Evolutionary conservation across 352 stramenopile genomes (phyloP), one percentile per base, ranked within the genome.

Genomic region (Phytophthora hybrid): DNA sequence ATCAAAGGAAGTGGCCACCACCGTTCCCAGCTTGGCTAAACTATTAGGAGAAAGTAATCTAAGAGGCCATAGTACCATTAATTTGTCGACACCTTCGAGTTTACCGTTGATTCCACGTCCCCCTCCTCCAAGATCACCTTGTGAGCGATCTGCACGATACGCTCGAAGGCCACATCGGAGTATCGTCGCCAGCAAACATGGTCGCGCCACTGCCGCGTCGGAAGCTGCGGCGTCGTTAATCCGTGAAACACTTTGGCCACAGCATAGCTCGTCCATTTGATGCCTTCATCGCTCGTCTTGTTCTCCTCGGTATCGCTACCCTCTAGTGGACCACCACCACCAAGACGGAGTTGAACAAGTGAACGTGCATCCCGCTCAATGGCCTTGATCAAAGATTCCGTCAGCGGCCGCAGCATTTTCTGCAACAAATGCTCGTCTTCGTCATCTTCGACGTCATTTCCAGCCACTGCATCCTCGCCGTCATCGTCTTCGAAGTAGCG

Each of bases 181-280:
- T 94, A 92, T 54, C 85, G 85, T 19, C 85, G 79, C 90, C 90
- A 96, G 57, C 71, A 82, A 29, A 74, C 54, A 67, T 93, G 79
- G 32, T 94, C 80, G 0, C 84, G 85, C 90, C 90, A 96, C 39
- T 79, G 69, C 14, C 79, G 71, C 0, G 78, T 76, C 13, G 85
- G 80, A 57, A 93, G 92, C 47, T 79, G 84, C 31, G 88, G 88
- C 26, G 81, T 92, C 46, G 81, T 76, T 29, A 96, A 73, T 6
- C 89, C 89, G 49, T 96, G 89, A 62, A 95, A 92, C 34, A 96
- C 77, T 39, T 90, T 89, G 1, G 88, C 87, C 52, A 95, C 84
- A n/a, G 74, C 88, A 69, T 89, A 85, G 62, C 79, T 79, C 52
- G 89, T 88, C 85, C 85, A 95, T 23, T 66, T 70, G 13, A 63